Evolutionary conservation across 148 eudicot genomes (phyloP), one percentile per base, ranked within the genome.

Genomic region (Hydrangea macrophylla): DNA sequence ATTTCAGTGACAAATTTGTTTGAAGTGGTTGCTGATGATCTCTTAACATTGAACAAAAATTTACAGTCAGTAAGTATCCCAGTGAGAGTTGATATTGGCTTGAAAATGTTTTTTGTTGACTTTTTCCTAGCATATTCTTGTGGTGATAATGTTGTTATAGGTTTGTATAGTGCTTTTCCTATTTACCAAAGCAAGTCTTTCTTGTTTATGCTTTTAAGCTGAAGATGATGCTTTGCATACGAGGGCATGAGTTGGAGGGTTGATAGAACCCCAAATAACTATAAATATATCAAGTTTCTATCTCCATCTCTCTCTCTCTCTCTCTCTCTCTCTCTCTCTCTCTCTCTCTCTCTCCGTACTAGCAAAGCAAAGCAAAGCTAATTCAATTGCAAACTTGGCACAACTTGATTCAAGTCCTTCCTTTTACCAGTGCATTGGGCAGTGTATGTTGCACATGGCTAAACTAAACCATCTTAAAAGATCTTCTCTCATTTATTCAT

Each of bases 11-110:
- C 81, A 15, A 76, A 78, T 75, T 65, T 91, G 70, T 88, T 91
- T 80, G 92, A 91, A 81, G 84, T 84, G 55, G 94, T 91, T 80
- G 79, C 92, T 76, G 97, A 91, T 56, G 94, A 91, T 61, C 90
- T 91, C 5, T 75, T 64, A 26, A 81, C 82, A 32, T 75, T 91
- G 68, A 88, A 91, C 82, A 91, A 88, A 71, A 91, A 91, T 77
- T 73, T 91, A 40, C 86, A 82, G 73, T 82, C 84, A 26, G 97
- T 91, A 75, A 88, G 90, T 70, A 18, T 28, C 31, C 33, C 32
- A 3, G 15, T 36, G 6, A 23, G 31, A 8, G 33, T 60, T 63
- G 35, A 2, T 18, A 13, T 24, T 66, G 70, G 68, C 32, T 66
- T 33, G 24, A n/a, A n/a, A n/a, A n/a, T n/a, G n/a, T n/a, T 64